A percentile compares a stretch with the other conserved stretches of the same genome.
phyloP scores from a whole-genome alignment of 805 yeast genomes.

The Pichia eremophila region DNA sequence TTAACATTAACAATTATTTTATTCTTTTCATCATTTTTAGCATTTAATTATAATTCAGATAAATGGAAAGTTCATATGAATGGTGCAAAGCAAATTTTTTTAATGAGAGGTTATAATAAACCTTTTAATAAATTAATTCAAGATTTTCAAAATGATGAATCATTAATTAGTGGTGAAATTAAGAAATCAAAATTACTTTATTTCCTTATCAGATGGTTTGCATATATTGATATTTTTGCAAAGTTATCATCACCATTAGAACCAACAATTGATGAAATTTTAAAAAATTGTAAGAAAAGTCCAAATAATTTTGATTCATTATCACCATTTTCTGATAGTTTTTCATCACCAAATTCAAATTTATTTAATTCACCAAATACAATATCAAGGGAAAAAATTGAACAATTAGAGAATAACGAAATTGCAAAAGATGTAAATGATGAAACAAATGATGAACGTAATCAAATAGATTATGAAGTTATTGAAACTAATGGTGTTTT shows the following conservation, averaged over 20 bases:
- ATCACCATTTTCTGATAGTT: constrained; percentile 7
- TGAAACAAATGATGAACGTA: background rate
- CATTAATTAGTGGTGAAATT: constrained; percentile 17
- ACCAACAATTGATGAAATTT: constrained; percentile 20
- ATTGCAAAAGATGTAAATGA: constrained; percentile 7
- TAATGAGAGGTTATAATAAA: constrained; percentile 38
- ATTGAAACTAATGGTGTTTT: constrained; percentile 12
- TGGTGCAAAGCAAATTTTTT: constrained; percentile 59
- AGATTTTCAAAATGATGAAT: constrained; percentile 13
- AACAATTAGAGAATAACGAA: constrained; percentile 14
- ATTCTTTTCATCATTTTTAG: constrained; percentile 49
- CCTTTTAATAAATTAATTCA: constrained; percentile 21
- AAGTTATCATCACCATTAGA: constrained; percentile 45
- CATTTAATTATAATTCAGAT: constrained; percentile 34
- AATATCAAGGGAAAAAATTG: background rate
- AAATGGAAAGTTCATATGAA: constrained; percentile 57
- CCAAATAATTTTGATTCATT: constrained; percentile 1
- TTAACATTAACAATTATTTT: constrained; percentile 55
- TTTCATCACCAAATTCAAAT: constrained; percentile 4
- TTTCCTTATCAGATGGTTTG: constrained; percentile 61
- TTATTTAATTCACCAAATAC: background rate
- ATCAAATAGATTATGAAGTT: constrained; percentile 24
- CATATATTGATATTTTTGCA: constrained; percentile 57
- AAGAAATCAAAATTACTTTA: constrained; percentile 33
- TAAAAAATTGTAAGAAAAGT: constrained; percentile 5